Conservation (phyloP, 495 filamentous ascomycete species). For the Clavariopsis aquatica region DNA sequence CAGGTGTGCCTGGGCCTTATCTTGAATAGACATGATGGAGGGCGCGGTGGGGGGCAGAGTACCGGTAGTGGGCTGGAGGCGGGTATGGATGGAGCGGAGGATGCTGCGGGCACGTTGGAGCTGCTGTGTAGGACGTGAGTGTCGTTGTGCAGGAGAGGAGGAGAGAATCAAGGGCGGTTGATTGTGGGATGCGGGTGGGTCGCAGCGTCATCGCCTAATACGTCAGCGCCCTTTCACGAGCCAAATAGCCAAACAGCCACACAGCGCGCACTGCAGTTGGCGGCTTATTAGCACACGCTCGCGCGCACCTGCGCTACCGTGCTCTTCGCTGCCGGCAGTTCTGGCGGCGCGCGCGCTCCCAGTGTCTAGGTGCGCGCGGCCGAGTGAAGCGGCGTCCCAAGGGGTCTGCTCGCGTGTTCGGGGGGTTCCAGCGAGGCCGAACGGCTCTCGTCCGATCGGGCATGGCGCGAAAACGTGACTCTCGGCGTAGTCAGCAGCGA, state of each 20-base stretch:
- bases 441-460: neutral
- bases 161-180: neutral
- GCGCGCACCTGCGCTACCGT: neutral
- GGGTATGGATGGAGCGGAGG: slow-evolving; percentile 1
- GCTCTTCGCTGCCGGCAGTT: neutral
- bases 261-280: neutral
- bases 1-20: slow-evolving; percentile 84
- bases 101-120: slow-evolving; percentile 9
- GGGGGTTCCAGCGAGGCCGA: neutral
- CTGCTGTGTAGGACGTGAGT: slow-evolving; percentile 5
- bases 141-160: slow-evolving; percentile 23
- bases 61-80: slow-evolving; percentile 4
- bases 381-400: neutral
- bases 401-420: too few species aligned
- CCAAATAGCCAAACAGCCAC: too few species aligned
- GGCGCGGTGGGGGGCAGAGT: neutral
- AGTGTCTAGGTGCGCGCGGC: neutral
- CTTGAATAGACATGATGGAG: slow-evolving; percentile 75
- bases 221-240: slow-evolving; percentile 36
- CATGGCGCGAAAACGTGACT: neutral
- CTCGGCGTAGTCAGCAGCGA: neutral
- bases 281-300: neutral
- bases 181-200: slow-evolving; percentile 25
- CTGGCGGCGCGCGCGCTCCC: neutral
- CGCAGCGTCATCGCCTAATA: slow-evolving; percentile 35